These are phyloP conservation scores for Mycosphaerella sp. DNA, from an alignment of 2,329 filamentous ascomycete genomes.

Conservation along the genomic window DNA sequence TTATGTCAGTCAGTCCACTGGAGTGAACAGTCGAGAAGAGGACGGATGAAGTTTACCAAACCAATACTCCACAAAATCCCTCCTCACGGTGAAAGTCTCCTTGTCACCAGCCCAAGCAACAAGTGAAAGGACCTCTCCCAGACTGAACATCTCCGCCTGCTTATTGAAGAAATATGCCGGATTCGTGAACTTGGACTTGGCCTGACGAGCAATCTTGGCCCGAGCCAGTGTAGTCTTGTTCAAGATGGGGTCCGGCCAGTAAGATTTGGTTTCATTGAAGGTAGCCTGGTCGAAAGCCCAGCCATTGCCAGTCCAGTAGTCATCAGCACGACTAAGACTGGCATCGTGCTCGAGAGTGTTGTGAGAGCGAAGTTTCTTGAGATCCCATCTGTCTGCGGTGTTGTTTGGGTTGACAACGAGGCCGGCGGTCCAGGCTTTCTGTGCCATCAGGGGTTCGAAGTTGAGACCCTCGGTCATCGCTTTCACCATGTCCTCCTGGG, in stretches of 20 bases:
- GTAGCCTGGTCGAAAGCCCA: constrained; percentile 48
- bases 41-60: constrained; percentile 30
- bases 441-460: not conserved
- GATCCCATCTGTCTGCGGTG: too few relatives aligned
- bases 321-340: constrained; percentile 41
- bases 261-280: constrained; percentile 43
- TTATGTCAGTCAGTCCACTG: not conserved
- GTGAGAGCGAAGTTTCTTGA: not conserved
- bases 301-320: constrained; percentile 45
- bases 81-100: constrained; percentile 36
- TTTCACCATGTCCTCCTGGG: not conserved
- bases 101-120: constrained; percentile 40
- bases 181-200: constrained; percentile 43
- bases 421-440: not conserved
- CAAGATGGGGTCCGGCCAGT: constrained; percentile 43
- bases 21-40: not conserved
- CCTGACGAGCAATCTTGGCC: constrained; percentile 42
- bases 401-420: too few relatives aligned
- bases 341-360: constrained; percentile 5
- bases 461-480: not conserved
- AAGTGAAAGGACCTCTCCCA: constrained; percentile 17
- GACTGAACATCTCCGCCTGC: constrained; percentile 41
- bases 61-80: constrained; percentile 41
- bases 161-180: constrained; percentile 45
- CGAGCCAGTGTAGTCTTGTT: constrained; percentile 42